Percentiles rank a stretch among this genome's conserved stretches.
phyloP scores from a whole-genome alignment of 768 basidiomycete species.

The Porphyrellus cyaneotinctus region DNA sequence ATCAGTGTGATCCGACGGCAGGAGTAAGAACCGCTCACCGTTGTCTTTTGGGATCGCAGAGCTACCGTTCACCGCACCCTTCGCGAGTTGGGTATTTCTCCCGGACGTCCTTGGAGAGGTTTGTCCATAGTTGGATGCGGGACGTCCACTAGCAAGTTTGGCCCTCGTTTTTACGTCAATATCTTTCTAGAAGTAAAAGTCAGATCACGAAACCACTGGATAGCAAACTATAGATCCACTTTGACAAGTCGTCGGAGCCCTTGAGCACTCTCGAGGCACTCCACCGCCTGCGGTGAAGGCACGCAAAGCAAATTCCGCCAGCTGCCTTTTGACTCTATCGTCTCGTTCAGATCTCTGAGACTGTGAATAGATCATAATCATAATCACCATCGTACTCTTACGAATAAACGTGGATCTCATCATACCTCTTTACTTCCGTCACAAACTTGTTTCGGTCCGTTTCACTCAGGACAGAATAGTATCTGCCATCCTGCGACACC shows the following conservation, averaged over 20 bases:
- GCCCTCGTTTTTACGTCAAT: conserved; percentile 1
- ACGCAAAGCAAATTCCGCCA: conserved; percentile 1
- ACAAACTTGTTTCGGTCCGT: background rate
- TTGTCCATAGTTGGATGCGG: background rate
- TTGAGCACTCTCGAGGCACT: conserved; percentile 1
- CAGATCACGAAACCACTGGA: background rate
- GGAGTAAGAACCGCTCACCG: background rate
- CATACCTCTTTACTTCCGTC: conserved; percentile 6
- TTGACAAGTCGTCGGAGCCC: conserved; percentile 4
- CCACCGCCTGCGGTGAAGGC: conserved; percentile 5
- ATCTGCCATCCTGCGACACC: background rate
- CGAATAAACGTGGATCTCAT: background rate
- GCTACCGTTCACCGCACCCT: background rate
- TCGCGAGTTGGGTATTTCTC: background rate
- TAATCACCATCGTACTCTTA: background rate
- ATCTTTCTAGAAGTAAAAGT: conserved; percentile 1
- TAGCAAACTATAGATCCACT: background rate
- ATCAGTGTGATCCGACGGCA: background rate
- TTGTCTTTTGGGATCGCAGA: background rate
- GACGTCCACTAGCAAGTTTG: background rate
- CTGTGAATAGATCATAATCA: background rate
- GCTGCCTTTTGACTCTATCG: background rate
- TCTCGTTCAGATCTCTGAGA: conserved; percentile 7
- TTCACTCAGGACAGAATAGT: background rate
- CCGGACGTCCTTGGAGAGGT: background rate